phyloP scores from a whole-genome alignment of 495 filamentous ascomycete species.

The Daldinia caldariorum region DNA sequence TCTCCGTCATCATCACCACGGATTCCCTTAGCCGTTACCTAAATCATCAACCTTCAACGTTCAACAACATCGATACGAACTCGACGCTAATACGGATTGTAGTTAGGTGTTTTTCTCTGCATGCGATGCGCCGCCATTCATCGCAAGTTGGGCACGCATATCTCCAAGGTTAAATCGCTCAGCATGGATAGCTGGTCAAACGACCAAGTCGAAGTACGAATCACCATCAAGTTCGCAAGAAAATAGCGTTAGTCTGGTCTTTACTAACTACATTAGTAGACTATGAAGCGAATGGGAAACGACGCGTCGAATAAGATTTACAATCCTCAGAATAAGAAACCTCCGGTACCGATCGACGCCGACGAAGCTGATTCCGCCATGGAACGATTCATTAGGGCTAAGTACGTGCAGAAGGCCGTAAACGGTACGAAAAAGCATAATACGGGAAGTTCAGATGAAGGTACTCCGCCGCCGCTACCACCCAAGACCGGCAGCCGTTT shows the following conservation, averaged over 20 bases:
- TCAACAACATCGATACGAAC: constrained; percentile 20
- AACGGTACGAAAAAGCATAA: constrained; percentile 53
- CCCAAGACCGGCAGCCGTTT: constrained; percentile 84
- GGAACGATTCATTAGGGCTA: constrained; percentile 93
- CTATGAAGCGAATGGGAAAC: constrained; percentile 93
- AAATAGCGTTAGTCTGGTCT: neutral
- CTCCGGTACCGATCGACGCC: constrained; percentile 83
- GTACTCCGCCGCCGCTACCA: constrained; percentile 79
- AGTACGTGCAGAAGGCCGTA: constrained; percentile 74
- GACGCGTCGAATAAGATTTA: constrained; percentile 81
- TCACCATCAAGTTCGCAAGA: neutral
- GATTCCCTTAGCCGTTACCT: neutral
- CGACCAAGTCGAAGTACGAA: constrained; percentile 91
- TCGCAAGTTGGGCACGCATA: constrained; percentile 95
- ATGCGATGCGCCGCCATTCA: constrained; percentile 97
- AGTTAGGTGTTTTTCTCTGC: constrained; percentile 96
- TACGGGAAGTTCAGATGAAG: constrained; percentile 62
- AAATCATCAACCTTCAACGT: neutral
- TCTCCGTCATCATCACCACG: constrained; percentile 1
- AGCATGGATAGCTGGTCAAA: constrained; percentile 97
- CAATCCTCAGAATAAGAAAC: constrained; percentile 84
- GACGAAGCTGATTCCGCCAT: constrained; percentile 93
- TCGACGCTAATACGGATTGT: constrained; percentile 35
- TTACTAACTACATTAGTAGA: constrained; percentile 62
- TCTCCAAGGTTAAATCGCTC: constrained; percentile 97